Evolutionary conservation across 257 asterid species (phyloP), one percentile per base, ranked within the genome.

Genomic region (Fraxinus pennsylvanica): DNA sequence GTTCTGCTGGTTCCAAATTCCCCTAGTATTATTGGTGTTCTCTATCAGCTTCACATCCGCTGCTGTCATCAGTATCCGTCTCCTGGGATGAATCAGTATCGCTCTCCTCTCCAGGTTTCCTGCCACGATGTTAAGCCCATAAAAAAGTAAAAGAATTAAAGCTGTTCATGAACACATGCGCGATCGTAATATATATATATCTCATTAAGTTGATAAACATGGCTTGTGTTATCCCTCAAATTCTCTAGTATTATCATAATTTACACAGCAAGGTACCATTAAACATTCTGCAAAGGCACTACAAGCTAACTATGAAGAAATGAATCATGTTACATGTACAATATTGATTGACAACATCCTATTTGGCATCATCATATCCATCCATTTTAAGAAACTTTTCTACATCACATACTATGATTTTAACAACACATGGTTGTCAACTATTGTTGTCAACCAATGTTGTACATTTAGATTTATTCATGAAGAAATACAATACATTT

Each of bases 41-140:
- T 72, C 82, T 85, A 63, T 89, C 88, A 70, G 84, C 81, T 52
- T 89, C 91, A 75, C 80, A 76, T 81, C 91, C 97, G 71, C 90
- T 87, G 80, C 89, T 88, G 22, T 87, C 90, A 80, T 90, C 96
- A 78, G 94, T 91, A 76, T 92, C 88, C 1, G 95, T 88, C 67
- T 90, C 95, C 84, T 91, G 79, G 27, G 94, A 91, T 68, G 97
- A 92, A 81, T 91, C 91, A 47, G 87, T 82, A 85, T 94, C 97
- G 59, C 96, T 92, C 83, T 88, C 99, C 76, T 89, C 97, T 72
- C 93, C 91, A 71, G 95, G 96, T 77, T 88, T 90, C 90, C 95
- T 92, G 89, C 71, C 67, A 82, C 39, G 80, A 72, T 9, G 71
- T 81, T 38, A 72, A 61, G 73, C 52, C 74, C 68, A 41, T 43